Evolutionary conservation across 1,284 basidiomycete species (phyloP), one percentile per base, ranked within the genome.

Genomic region (Pulveroboletus sp.): DNA sequence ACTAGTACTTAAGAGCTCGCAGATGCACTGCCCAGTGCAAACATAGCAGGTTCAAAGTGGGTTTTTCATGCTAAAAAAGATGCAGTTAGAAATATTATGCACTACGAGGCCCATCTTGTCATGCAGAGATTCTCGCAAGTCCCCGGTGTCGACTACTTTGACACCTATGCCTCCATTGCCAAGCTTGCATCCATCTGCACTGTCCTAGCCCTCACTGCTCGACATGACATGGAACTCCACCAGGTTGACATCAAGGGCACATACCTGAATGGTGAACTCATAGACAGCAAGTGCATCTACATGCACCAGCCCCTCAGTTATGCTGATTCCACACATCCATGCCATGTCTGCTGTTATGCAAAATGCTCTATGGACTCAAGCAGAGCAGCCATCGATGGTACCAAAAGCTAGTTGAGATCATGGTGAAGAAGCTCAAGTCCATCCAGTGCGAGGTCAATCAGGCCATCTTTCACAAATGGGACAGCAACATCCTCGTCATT

Each of bases 91-190:
- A 64, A 71, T 1, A 45, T 75, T 18, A 44, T 65, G 14, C 62
- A 67, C 8, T 69, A 70, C 64, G 80, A 80, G 48, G 77, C 73
- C 0, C 56, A 71, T 2, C 67, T 80, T 0, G 72, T 79, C n/a
- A n/a, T 0, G 76, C 75, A 0, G 68, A 75, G 20, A 78, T 77
- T 0, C 80, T 73, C 59, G 62, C 65, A 0, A n/a, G n/a, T n/a
- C n/a, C n/a, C n/a, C 79, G 81, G 56, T 1, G 47, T 78, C 10
- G 73, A 81, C 57, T 81, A 72, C 54, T 62, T 70, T 20, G 62
- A 78, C 38, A 76, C 70, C 0, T 76, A 68, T 47, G 65, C 75
- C 0, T 70, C 76, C 0, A 65, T 76, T 0, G 70, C 67, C 5
- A 57, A 65, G 2, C 63, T 73, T 9, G 49, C 61, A 1, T 71